phyloP scores from a whole-genome alignment of 768 basidiomycete species.

The Rhodosporidiobolus odoratus region DNA sequence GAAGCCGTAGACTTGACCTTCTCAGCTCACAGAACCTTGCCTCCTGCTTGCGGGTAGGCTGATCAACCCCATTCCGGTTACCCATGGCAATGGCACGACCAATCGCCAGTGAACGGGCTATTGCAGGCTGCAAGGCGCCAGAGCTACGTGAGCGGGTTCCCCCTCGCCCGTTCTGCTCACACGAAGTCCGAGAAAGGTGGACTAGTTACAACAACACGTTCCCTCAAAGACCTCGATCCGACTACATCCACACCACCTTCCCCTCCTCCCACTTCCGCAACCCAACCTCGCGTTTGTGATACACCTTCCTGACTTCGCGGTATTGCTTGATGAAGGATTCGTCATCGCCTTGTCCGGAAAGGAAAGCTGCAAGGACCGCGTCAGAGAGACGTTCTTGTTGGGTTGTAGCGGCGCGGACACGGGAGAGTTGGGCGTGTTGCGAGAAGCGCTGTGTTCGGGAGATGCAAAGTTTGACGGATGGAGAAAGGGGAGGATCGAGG shows the following conservation, averaged over 20 bases:
- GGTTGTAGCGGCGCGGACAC: slow-evolving; percentile 77
- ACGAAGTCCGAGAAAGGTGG: background rate
- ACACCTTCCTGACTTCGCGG: slow-evolving; percentile 77
- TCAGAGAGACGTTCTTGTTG: slow-evolving; percentile 88
- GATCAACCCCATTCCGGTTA: too few species aligned
- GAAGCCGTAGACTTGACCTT: too few species aligned
- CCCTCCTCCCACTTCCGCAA: slow-evolving; percentile 77
- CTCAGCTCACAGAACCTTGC: too few species aligned
- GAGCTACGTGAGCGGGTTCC: too few species aligned
- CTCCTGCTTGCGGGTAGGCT: too few species aligned
- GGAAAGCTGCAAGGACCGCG: slow-evolving; percentile 71
- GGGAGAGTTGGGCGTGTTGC: slow-evolving; percentile 79
- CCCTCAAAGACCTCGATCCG: slow-evolving; percentile 48
- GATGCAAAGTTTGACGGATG: background rate
- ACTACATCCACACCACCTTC: slow-evolving; percentile 69
- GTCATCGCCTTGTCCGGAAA: slow-evolving; percentile 50
- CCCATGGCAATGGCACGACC: too few species aligned
- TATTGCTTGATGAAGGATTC: slow-evolving; percentile 85
- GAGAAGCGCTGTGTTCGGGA: slow-evolving; percentile 60
- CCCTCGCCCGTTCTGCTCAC: too few species aligned
- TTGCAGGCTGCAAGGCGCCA: too few species aligned
- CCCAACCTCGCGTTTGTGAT: slow-evolving; percentile 90
- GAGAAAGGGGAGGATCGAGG: background rate
- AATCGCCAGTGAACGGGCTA: too few species aligned
- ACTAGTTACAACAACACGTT: background rate